phyloP scores from a whole-genome alignment of 176 grass and related monocot species.

The Avena eriantha region DNA sequence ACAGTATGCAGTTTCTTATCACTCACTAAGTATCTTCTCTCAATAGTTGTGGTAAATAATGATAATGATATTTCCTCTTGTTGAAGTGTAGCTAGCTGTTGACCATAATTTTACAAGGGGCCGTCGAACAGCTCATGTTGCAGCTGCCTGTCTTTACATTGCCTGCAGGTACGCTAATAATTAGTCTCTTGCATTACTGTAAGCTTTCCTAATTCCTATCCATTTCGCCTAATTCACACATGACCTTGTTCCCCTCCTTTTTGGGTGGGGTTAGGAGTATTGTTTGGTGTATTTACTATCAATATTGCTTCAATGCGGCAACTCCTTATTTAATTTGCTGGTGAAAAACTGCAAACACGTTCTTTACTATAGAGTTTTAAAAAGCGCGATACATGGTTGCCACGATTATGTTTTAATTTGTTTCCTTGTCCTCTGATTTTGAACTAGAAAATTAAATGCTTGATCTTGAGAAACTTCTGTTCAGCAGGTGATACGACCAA shows the following conservation, averaged over 20 bases:
- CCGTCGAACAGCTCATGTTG: slow-evolving; percentile 81
- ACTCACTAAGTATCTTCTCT: slow-evolving; percentile 27
- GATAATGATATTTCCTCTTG: slow-evolving; percentile 41
- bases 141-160: slow-evolving; percentile 92
- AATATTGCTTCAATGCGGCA: neutral
- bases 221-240: slow-evolving; percentile 5
- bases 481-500: neutral
- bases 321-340: slow-evolving; percentile 19
- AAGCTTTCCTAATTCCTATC: neutral
- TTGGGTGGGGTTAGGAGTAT: neutral
- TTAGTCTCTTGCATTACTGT: slow-evolving; percentile 27
- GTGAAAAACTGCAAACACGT: neutral
- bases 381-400: neutral
- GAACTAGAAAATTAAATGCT: slow-evolving; percentile 15
- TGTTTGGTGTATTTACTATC: neutral
- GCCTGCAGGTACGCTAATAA: slow-evolving; percentile 58
- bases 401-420: slow-evolving; percentile 8
- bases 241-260: neutral
- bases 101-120: slow-evolving; percentile 93
- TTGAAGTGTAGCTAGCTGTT: slow-evolving; percentile 74
- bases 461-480: slow-evolving; percentile 23
- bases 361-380: neutral
- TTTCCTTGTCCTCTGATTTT: neutral
- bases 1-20: slow-evolving; percentile 45
- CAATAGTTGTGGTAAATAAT: slow-evolving; percentile 31